These are phyloP conservation scores for Penicillium nucicola DNA, from an alignment of 495 filamentous ascomycete genomes.

Conservation along the genomic window DNA sequence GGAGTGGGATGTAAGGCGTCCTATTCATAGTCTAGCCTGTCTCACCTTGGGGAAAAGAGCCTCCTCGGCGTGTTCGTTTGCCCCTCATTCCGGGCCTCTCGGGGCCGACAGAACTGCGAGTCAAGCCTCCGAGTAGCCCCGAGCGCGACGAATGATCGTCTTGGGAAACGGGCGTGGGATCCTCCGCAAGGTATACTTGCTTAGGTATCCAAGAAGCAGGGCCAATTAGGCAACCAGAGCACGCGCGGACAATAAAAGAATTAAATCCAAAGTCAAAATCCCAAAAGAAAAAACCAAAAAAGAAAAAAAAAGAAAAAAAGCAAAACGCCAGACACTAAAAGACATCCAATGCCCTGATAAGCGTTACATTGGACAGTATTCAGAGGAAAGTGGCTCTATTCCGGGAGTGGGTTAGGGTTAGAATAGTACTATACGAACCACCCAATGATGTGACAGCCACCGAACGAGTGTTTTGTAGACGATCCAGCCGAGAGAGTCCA, in stretches of 20 bases:
- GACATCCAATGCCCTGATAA: not conserved
- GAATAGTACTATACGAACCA: conserved; percentile 9
- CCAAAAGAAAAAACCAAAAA: not conserved
- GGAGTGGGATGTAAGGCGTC: not conserved
- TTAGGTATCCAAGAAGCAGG: conserved; percentile 10
- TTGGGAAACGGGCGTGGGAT: not conserved
- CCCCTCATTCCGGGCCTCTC: not conserved
- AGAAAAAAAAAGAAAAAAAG: not conserved
- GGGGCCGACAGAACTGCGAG: not conserved
- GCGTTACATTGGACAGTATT: conserved; percentile 15
- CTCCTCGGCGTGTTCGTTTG: not conserved
- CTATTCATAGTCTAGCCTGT: conserved; percentile 4
- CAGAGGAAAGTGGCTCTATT: conserved; percentile 8
- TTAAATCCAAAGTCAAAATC: not conserved
- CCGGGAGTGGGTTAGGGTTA: conserved; percentile 14
- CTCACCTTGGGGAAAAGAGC: conserved; percentile 5
- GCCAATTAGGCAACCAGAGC: conserved; percentile 11
- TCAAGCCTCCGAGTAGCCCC: no score
- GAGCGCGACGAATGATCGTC: no score
- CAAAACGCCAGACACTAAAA: not conserved
- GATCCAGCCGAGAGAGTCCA: conserved; percentile 1
- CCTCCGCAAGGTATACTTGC: not conserved
- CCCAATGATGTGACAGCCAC: conserved; percentile 6
- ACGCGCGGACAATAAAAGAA: conserved; percentile 1
- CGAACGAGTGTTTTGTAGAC: conserved; percentile 10